Evolutionary conservation across 495 filamentous ascomycete species (phyloP).

Genomic region (Penicillium subrubescens): DNA sequence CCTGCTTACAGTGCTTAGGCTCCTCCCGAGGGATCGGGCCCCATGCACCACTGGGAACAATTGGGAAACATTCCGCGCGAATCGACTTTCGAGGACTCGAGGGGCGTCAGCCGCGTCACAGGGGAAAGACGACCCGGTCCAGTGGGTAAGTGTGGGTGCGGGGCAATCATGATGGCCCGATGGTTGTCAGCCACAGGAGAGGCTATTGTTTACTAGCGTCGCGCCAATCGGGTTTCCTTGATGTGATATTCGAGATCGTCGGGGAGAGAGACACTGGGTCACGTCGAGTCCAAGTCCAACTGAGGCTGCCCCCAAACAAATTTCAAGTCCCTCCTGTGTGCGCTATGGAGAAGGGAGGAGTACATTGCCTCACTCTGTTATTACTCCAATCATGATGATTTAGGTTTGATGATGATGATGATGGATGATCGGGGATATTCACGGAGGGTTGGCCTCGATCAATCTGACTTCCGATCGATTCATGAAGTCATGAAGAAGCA

Average conservation of each 20-base stretch:
- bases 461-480: not conserved
- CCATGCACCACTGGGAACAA: not conserved
- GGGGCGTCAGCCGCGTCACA: not conserved
- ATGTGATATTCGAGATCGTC: slow-evolving; percentile 20
- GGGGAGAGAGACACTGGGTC: slow-evolving; percentile 7
- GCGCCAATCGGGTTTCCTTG: slow-evolving; percentile 16
- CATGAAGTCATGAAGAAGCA: not conserved
- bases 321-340: not conserved
- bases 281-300: not conserved
- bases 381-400: not conserved
- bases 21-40: not conserved
- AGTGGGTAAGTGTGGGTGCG: not conserved
- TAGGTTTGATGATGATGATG: no score
- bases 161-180: slow-evolving; percentile 9
- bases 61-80: not conserved
- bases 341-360: not conserved
- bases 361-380: not conserved
- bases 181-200: slow-evolving; percentile 17
- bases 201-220: slow-evolving; percentile 35
- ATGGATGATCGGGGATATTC: not conserved
- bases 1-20: not conserved
- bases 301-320: no score
- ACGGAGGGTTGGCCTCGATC: not conserved
- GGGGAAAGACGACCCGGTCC: not conserved
- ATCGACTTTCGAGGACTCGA: not conserved